Conservation (phyloP, 352 stramenopile species). For the Pythium biforme region DNA sequence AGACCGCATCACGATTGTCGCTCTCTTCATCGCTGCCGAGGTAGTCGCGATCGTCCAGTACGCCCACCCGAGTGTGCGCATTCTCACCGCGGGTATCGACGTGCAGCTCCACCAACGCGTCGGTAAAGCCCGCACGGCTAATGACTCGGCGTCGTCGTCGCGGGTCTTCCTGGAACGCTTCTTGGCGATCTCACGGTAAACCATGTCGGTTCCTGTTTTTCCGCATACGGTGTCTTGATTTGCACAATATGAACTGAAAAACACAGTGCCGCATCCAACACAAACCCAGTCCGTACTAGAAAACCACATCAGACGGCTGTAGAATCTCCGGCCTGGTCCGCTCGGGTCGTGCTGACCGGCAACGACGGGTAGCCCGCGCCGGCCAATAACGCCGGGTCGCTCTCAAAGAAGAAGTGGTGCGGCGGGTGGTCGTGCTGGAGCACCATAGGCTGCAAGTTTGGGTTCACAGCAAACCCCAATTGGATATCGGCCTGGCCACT, state of each 20-base stretch:
- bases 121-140: slow-evolving; percentile 23
- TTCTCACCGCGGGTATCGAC: slow-evolving; percentile 28
- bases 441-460: slow-evolving; percentile 22
- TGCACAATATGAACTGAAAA: no score
- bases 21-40: slow-evolving; percentile 35
- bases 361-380: background rate
- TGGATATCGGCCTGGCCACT: slow-evolving; percentile 18
- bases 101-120: slow-evolving; percentile 1
- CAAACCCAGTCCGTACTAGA: background rate
- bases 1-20: slow-evolving; percentile 37
- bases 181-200: background rate
- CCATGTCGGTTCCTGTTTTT: no score
- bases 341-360: background rate
- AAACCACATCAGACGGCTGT: slow-evolving; percentile 8
- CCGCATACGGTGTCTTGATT: no score
- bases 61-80: slow-evolving; percentile 26
- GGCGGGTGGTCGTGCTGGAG: slow-evolving; percentile 30
- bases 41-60: slow-evolving; percentile 33
- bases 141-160: background rate
- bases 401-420: slow-evolving; percentile 10
- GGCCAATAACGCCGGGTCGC: slow-evolving; percentile 1
- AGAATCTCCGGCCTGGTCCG: background rate
- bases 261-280: background rate
- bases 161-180: slow-evolving; percentile 8
- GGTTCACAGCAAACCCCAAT: slow-evolving; percentile 12